A percentile compares a stretch with the other conserved stretches of the same genome.
These are phyloP conservation scores for Blastocystis hominis DNA, from an alignment of 352 stramenopile species.

Conservation along the genomic window DNA sequence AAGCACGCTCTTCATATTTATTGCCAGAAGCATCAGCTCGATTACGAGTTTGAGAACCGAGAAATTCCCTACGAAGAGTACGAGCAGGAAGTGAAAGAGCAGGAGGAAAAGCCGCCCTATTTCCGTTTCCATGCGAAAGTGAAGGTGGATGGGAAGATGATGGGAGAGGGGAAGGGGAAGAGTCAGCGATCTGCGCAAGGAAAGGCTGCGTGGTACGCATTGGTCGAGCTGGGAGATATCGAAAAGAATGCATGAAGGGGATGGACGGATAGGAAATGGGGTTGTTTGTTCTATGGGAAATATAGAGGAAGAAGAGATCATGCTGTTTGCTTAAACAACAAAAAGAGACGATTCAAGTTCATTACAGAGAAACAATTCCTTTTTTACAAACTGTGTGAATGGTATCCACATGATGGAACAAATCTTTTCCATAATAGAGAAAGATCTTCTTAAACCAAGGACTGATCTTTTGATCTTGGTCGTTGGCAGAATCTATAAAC, in stretches of 20 bases:
- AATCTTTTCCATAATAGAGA: conserved; percentile 63
- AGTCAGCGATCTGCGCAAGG: neutral
- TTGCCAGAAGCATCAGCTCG: neutral
- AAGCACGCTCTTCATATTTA: conserved; percentile 26
- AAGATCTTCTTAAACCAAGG: conserved; percentile 74
- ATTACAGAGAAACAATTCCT: conserved; percentile 37
- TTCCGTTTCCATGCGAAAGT: neutral
- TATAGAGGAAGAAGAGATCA: no score
- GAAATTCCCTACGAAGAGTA: neutral
- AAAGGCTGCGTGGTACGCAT: neutral
- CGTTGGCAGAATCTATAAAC: conserved; percentile 59
- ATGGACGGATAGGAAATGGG: neutral
- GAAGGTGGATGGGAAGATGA: neutral
- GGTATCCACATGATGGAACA: conserved; percentile 71
- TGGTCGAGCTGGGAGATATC: conserved; percentile 3
- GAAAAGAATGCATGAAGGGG: neutral
- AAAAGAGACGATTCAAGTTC: neutral
- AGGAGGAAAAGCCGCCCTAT: neutral
- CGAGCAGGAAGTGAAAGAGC: neutral
- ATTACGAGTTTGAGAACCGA: neutral
- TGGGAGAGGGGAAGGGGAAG: conserved; percentile 2
- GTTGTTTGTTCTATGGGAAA: no score
- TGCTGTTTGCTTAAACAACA: no score
- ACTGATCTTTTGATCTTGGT: conserved; percentile 67
- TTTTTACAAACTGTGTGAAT: conserved; percentile 67